These are phyloP conservation scores for Boletus mariae DNA, from an alignment of 1,284 basidiomycete species.

Conservation along the genomic window DNA sequence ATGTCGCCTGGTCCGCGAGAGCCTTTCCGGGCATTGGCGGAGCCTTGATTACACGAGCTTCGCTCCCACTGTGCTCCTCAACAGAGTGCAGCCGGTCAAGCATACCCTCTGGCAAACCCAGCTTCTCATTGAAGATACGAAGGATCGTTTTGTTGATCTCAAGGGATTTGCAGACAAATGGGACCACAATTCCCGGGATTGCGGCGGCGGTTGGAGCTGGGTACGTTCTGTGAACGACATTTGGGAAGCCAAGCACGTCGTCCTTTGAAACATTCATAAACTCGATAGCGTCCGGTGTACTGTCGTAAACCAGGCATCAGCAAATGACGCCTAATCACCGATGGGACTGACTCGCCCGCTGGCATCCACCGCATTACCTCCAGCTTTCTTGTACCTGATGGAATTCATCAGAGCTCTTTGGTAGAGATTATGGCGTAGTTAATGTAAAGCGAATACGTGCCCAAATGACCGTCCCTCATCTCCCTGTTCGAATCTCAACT, in stretches of 20 bases:
- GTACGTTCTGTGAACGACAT: conserved; percentile 49
- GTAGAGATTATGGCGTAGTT: background rate
- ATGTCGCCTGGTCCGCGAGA: conserved; percentile 31
- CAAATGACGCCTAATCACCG: background rate
- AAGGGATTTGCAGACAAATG: conserved; percentile 57
- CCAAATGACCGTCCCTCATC: conserved; percentile 61
- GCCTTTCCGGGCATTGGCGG: conserved; percentile 35
- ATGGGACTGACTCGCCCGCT: conserved; percentile 37
- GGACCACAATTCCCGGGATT: conserved; percentile 47
- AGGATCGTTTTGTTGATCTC: conserved; percentile 55
- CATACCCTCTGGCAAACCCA: conserved; percentile 52
- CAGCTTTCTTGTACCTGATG: conserved; percentile 60
- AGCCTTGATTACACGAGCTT: conserved; percentile 55
- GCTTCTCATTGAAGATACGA: conserved; percentile 51
- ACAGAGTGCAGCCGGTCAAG: conserved; percentile 46
- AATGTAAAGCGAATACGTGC: conserved; percentile 24
- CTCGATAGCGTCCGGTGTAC: conserved; percentile 49
- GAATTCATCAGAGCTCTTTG: background rate
- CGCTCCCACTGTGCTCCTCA: conserved; percentile 53
- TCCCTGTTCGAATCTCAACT: conserved; percentile 64
- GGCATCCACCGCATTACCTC: conserved; percentile 61
- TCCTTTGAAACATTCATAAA: conserved; percentile 69
- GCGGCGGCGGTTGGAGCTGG: conserved; percentile 48
- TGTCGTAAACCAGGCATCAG: background rate
- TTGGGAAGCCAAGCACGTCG: conserved; percentile 57